Base-by-base conservation (phyloP, 306 rosid species). In the Ormosia emarginata region DNA sequence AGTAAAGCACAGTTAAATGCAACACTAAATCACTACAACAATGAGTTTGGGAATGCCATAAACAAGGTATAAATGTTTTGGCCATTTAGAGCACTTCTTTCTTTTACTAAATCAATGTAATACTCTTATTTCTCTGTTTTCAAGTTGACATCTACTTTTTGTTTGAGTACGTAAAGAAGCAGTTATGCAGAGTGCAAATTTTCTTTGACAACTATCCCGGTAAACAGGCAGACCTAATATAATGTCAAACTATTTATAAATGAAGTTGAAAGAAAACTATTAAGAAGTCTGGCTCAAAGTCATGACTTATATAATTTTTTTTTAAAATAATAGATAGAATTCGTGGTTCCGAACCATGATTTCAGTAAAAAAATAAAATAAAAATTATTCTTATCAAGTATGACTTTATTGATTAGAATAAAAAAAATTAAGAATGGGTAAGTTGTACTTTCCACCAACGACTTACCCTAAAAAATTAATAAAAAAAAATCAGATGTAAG, bases 1-100 rank as follows among this genome's bases (percentile, higher is more conserved):
- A 91, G 98, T 40, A 90, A 87, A 81, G 85, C 91, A 18, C 98
- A 93, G 89, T 70, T 93, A 40, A 87, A 82, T 14, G 94, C 97
- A 70, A 91, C 92, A 14, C 79, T 93, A 32, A 93, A 93, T 76
- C 91, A 82, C 71, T 91, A 93, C 87, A 91, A 87, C 84, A 87
- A 93, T 64, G 90, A 71, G 53, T 91, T 88, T 75, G 97, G 97
- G 34, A 91, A 88, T 82, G 85, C 87, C 68, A 88, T 91, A 59
- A 84, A 82, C 88, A 91, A 91, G 97, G 97, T 92, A 89, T 79
- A 56, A 67, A 55, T 76, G 24, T 75, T 61, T 69, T 65, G 58
- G 41, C n/a, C 17, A 6, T 53, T 33, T 71, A 67, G 56, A 44
- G 3, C 46, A 30, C 62, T 39, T 58, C 68, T 15, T 43, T 32